A percentile compares a stretch with the other conserved stretches of the same genome.
Conservation (phyloP, 2,329 filamentous ascomycete genomes). For the Oidium heveae region DNA sequence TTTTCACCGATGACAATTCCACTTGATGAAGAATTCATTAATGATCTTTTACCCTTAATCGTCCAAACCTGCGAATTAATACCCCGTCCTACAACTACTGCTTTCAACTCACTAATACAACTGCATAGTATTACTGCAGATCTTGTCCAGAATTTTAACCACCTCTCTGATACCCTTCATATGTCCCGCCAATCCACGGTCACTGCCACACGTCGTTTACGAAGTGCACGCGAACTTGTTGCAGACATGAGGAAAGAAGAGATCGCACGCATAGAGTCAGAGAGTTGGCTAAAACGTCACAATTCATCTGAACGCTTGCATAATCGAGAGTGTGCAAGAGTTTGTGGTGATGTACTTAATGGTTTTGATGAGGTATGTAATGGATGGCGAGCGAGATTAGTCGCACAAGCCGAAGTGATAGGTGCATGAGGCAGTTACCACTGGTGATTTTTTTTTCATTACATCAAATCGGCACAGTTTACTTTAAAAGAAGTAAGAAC, state of each 20-base stretch:
- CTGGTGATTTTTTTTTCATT: too few species aligned
- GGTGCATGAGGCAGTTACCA: not conserved
- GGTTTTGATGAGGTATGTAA: slow-evolving; percentile 86
- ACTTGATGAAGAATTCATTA: slow-evolving; percentile 37
- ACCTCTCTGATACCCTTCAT: slow-evolving; percentile 74
- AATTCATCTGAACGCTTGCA: slow-evolving; percentile 60
- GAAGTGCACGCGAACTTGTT: slow-evolving; percentile 63
- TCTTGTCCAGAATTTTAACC: slow-evolving; percentile 55
- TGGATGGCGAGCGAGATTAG: slow-evolving; percentile 52
- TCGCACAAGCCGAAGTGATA: slow-evolving; percentile 25
- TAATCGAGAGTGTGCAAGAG: slow-evolving; percentile 55
- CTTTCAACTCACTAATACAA: slow-evolving; percentile 38
- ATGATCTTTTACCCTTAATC: slow-evolving; percentile 43
- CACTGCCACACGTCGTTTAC: slow-evolving; percentile 54
- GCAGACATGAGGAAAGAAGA: slow-evolving; percentile 65
- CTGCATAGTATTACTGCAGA: slow-evolving; percentile 48
- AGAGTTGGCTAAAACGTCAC: slow-evolving; percentile 54
- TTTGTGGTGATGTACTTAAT: slow-evolving; percentile 68
- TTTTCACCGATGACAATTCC: slow-evolving; percentile 41
- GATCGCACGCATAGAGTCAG: slow-evolving; percentile 58
- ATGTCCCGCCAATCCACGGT: slow-evolving; percentile 79
- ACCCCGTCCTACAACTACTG: slow-evolving; percentile 35
- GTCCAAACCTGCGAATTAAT: slow-evolving; percentile 38
- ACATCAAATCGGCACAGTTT: too few species aligned
- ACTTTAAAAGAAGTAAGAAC: too few species aligned